Conservation (phyloP, 768 basidiomycete genomes). For the Clitopilus passeckerianus region DNA sequence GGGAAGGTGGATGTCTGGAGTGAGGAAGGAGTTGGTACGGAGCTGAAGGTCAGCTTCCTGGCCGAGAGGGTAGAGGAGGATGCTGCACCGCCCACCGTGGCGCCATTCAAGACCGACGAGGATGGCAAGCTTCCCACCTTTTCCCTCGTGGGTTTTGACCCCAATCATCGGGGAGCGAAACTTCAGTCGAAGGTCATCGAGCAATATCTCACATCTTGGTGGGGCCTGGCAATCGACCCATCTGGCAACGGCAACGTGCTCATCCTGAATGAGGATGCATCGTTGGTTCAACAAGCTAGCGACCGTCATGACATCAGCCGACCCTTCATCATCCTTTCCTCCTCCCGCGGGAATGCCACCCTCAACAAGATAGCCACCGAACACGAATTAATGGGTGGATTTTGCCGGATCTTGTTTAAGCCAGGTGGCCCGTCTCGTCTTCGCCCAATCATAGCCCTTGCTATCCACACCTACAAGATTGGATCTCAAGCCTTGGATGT, state of each 20-base stretch:
- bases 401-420: constrained; percentile 87
- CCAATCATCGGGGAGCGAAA: constrained; percentile 56
- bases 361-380: constrained; percentile 61
- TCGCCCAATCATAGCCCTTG: constrained; percentile 58
- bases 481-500: constrained; percentile 21
- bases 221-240: constrained; percentile 57
- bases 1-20: constrained; percentile 95
- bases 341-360: constrained; percentile 60
- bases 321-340: constrained; percentile 74
- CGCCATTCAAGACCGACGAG: constrained; percentile 37
- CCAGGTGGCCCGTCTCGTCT: constrained; percentile 82
- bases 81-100: constrained; percentile 31
- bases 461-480: constrained; percentile 52
- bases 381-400: constrained; percentile 78
- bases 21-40: constrained; percentile 85
- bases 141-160: constrained; percentile 70
- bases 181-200: constrained; percentile 59
- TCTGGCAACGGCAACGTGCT: constrained; percentile 61
- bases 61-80: constrained; percentile 55
- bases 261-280: constrained; percentile 76
- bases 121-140: constrained; percentile 44
- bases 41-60: constrained; percentile 81
- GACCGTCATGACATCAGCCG: constrained; percentile 49
- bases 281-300: constrained; percentile 51
- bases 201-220: constrained; percentile 70